A percentile compares a stretch with the other conserved stretches of the same genome.
These are phyloP conservation scores for Dendrostoma leiphaemia DNA, from an alignment of 2,329 filamentous ascomycete species.

Conservation along the genomic window DNA sequence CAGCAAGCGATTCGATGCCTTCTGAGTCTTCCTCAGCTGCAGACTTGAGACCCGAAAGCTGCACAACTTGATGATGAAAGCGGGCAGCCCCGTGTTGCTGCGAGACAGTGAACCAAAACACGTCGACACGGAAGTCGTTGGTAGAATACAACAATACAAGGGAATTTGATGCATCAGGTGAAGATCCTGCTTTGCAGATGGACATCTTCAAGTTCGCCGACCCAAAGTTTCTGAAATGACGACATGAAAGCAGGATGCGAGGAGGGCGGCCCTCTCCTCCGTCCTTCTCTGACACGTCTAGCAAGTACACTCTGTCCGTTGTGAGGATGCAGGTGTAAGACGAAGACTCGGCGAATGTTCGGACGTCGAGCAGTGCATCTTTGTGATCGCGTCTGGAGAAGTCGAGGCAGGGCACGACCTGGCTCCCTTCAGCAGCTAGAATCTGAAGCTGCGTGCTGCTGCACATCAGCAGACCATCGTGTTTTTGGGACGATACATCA, in stretches of 20 bases:
- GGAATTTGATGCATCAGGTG: conserved; percentile 7
- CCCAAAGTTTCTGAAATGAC: conserved; percentile 39
- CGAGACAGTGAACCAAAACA: conserved; percentile 33
- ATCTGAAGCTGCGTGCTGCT: conserved; percentile 10
- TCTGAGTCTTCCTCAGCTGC: neutral
- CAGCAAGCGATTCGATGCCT: conserved; percentile 10
- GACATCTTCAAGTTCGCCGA: conserved; percentile 39
- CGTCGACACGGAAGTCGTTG: conserved; percentile 28
- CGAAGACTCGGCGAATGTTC: conserved; percentile 42
- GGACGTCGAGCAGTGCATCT: conserved; percentile 55
- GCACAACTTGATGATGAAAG: conserved; percentile 35
- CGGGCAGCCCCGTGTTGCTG: conserved; percentile 27
- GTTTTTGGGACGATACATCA: neutral
- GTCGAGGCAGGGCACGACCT: conserved; percentile 17
- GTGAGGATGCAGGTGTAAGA: conserved; percentile 60
- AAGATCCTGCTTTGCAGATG: conserved; percentile 21
- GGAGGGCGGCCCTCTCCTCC: conserved; percentile 4
- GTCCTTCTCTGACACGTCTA: conserved; percentile 34
- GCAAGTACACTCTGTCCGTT: conserved; percentile 45
- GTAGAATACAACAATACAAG: conserved; percentile 36
- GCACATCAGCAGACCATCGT: conserved; percentile 15
- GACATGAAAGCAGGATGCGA: conserved; percentile 39
- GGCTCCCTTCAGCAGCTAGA: conserved; percentile 7
- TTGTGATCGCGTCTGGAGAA: conserved; percentile 26
- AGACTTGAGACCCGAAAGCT: neutral